phyloP scores from a whole-genome alignment of 129 eudicot genomes.

The Escallonia herrerae region DNA sequence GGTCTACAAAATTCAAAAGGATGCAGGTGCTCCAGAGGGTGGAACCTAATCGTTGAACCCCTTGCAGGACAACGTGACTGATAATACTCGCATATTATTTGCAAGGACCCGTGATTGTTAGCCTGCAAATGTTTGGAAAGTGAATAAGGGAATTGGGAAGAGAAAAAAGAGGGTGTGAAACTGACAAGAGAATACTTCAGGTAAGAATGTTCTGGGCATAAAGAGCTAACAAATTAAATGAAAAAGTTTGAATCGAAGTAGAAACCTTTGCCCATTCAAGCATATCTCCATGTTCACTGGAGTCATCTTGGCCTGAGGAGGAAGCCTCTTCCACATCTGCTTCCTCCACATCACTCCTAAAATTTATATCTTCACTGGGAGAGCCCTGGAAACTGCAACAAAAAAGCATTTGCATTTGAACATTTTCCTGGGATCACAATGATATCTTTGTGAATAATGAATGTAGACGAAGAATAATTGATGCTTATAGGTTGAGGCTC shows the following conservation, averaged over 20 bases:
- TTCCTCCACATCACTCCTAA: conserved; percentile 69
- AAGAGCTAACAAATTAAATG: not conserved
- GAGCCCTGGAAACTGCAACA: conserved; percentile 71
- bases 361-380: conserved; percentile 71
- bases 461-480: too few relatives aligned
- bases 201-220: not conserved
- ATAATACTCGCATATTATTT: conserved; percentile 79
- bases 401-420: conserved; percentile 8
- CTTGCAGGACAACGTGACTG: conserved; percentile 64
- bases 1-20: conserved; percentile 84
- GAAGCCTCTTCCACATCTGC: conserved; percentile 79
- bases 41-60: conserved; percentile 74
- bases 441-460: too few relatives aligned
- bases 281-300: conserved; percentile 58
- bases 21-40: conserved; percentile 83
- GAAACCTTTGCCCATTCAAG: conserved; percentile 99
- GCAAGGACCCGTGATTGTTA: conserved; percentile 77
- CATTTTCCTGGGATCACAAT: not conserved
- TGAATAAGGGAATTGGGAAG: not conserved
- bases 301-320: conserved; percentile 75
- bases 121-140: conserved; percentile 37
- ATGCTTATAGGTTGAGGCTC: too few relatives aligned
- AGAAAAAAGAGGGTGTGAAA: not conserved
- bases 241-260: not conserved
- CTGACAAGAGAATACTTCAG: not conserved